These are phyloP conservation scores for Colletotrichum shisoi DNA, from an alignment of 2,329 filamentous ascomycete genomes.

Conservation along the genomic window DNA sequence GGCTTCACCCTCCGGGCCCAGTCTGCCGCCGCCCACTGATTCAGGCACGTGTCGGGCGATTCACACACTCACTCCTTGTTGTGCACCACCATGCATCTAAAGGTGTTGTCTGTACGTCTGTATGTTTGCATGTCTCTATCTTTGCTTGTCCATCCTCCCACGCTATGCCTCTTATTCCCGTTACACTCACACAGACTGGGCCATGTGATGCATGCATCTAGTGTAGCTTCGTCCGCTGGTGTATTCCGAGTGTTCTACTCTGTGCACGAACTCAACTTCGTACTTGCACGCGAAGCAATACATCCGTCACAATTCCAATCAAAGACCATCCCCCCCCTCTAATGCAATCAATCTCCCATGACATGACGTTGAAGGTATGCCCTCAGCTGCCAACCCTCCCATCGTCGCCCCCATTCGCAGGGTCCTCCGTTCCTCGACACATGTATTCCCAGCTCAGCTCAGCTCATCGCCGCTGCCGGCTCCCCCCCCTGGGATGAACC, in stretches of 20 bases:
- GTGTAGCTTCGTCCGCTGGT: neutral
- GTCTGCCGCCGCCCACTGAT: neutral
- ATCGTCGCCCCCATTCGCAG: neutral
- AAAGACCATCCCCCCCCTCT: neutral
- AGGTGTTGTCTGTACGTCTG: neutral
- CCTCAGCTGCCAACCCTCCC: conserved; percentile 9
- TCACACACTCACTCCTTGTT: too few relatives aligned
- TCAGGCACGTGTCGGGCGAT: neutral
- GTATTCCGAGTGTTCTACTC: neutral
- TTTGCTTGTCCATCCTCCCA: neutral
- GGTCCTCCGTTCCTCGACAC: neutral
- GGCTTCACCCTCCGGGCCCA: neutral
- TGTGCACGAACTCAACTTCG: too few relatives aligned
- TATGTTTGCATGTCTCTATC: too few relatives aligned
- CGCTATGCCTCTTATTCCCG: neutral
- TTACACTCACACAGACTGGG: neutral
- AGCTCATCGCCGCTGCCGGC: too few relatives aligned
- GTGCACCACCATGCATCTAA: neutral
- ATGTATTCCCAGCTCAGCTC: neutral
- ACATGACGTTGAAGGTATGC: conserved; percentile 18
- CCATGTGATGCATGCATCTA: conserved; percentile 10
- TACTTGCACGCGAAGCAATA: too few relatives aligned
- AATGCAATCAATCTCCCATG: conserved; percentile 20
- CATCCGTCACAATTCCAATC: too few relatives aligned
- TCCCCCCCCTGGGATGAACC: conserved; percentile 20